Evolutionary conservation across 192 early-diverging fungal genomes (phyloP).

Genomic region (Podila clonocystis): DNA sequence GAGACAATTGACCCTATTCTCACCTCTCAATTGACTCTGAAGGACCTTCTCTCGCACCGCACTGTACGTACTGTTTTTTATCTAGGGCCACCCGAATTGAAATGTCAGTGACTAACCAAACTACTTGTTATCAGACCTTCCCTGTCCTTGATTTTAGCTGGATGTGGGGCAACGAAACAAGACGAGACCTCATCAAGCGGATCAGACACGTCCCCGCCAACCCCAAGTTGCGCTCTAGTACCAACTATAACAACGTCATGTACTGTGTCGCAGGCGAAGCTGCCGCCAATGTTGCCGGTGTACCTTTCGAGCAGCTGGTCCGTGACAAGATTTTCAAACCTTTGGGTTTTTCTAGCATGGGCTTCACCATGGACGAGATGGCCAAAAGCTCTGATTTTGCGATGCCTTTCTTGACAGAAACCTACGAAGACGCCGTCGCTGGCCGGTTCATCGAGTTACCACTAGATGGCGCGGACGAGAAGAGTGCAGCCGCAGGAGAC

Average conservation of each 20-base stretch:
- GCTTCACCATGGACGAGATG: slow-evolving; percentile 8
- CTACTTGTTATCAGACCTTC: no score
- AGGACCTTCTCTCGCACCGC: no score
- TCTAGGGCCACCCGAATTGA: no score
- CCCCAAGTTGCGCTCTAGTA: background rate
- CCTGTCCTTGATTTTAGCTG: no score
- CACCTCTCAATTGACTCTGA: no score
- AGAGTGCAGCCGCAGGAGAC: slow-evolving; percentile 12
- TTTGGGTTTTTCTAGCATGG: slow-evolving; percentile 5
- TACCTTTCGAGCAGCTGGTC: slow-evolving; percentile 11
- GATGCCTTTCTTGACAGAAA: background rate
- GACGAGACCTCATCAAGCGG: slow-evolving; percentile 9
- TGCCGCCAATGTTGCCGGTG: slow-evolving; percentile 4
- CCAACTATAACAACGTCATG: slow-evolving; percentile 16
- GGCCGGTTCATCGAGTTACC: background rate
- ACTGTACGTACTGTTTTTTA: no score
- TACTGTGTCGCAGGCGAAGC: slow-evolving; percentile 24
- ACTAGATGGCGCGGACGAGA: background rate
- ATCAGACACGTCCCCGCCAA: slow-evolving; percentile 4
- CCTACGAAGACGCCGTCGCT: slow-evolving; percentile 5
- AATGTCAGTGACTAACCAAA: no score
- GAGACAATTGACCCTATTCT: no score
- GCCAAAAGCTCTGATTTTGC: slow-evolving; percentile 10
- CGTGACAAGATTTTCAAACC: slow-evolving; percentile 12
- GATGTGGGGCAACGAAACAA: background rate